These are phyloP conservation scores for Cylindrotheca fusiformis DNA, from an alignment of 108 stramenopile genomes.

Conservation along the genomic window DNA sequence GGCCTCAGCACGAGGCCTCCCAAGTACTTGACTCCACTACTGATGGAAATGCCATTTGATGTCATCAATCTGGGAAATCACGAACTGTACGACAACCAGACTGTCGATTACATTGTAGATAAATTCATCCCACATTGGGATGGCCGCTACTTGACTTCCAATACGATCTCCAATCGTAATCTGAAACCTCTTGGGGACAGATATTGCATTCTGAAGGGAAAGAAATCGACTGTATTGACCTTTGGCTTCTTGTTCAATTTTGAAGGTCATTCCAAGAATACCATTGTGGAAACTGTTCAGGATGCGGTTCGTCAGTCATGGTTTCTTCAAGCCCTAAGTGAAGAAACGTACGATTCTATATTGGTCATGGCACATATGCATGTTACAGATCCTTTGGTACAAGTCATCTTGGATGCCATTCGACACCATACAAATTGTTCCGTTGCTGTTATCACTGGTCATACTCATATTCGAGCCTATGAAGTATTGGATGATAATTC, in stretches of 20 bases:
- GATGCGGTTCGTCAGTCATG: slow-evolving; percentile 51
- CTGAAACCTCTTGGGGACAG: slow-evolving; percentile 41
- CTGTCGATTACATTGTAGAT: slow-evolving; percentile 18
- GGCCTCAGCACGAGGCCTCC: slow-evolving; percentile 53
- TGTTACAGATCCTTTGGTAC: slow-evolving; percentile 54
- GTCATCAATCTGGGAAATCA: slow-evolving; percentile 77
- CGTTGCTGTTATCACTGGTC: slow-evolving; percentile 75
- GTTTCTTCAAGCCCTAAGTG: slow-evolving; percentile 45
- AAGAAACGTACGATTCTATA: slow-evolving; percentile 52
- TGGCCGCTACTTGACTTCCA: slow-evolving; percentile 62
- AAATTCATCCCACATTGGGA: slow-evolving; percentile 58
- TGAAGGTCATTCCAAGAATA: slow-evolving; percentile 18
- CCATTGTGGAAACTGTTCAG: slow-evolving; percentile 46
- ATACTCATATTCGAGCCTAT: slow-evolving; percentile 57
- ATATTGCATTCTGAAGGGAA: slow-evolving; percentile 51
- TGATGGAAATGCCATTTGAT: slow-evolving; percentile 72
- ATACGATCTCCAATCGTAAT: slow-evolving; percentile 24
- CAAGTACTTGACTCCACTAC: slow-evolving; percentile 44
- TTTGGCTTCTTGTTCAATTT: slow-evolving; percentile 82
- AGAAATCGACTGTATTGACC: slow-evolving; percentile 36
- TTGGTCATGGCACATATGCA: slow-evolving; percentile 80
- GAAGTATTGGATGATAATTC: slow-evolving; percentile 38
- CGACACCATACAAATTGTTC: slow-evolving; percentile 31
- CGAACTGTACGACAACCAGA: slow-evolving; percentile 48
- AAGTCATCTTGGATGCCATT: slow-evolving; percentile 42